These are phyloP conservation scores for Calonectria multiphialidica DNA, from an alignment of 2,329 filamentous ascomycete species.

Conservation along the genomic window DNA sequence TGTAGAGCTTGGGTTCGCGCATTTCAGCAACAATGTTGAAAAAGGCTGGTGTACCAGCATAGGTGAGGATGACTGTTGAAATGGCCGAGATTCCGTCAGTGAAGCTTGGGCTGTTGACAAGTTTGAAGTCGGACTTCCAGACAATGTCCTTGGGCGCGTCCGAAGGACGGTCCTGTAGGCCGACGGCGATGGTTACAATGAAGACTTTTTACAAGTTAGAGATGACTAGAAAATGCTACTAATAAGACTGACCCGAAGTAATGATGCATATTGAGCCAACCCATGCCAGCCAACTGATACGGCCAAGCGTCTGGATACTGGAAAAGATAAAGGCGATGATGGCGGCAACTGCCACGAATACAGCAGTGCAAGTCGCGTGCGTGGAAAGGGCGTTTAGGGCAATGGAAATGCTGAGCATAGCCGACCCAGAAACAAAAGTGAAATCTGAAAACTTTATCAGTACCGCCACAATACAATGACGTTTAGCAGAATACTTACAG, in stretches of 20 bases:
- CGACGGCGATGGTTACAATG: conserved; percentile 43
- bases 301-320: conserved; percentile 43
- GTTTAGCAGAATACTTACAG: conserved; percentile 33
- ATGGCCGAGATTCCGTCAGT: conserved; percentile 43
- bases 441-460: neutral
- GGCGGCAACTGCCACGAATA: conserved; percentile 50
- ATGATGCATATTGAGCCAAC: conserved; percentile 37
- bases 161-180: conserved; percentile 44
- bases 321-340: conserved; percentile 41
- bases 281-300: conserved; percentile 46
- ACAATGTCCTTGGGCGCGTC: conserved; percentile 35
- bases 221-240: neutral
- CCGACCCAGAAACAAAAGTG: conserved; percentile 35
- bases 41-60: conserved; percentile 49
- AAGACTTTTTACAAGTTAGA: conserved; percentile 22
- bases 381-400: conserved; percentile 51
- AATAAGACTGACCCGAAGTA: conserved; percentile 28
- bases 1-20: conserved; percentile 43
- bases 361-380: conserved; percentile 50
- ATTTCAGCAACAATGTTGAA: conserved; percentile 48
- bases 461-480: too few species aligned
- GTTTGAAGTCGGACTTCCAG: conserved; percentile 45
- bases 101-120: conserved; percentile 45
- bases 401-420: conserved; percentile 53
- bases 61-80: conserved; percentile 50